phyloP scores from a whole-genome alignment of 139 green algal genomes.

The Diplosphaera chodatii region DNA sequence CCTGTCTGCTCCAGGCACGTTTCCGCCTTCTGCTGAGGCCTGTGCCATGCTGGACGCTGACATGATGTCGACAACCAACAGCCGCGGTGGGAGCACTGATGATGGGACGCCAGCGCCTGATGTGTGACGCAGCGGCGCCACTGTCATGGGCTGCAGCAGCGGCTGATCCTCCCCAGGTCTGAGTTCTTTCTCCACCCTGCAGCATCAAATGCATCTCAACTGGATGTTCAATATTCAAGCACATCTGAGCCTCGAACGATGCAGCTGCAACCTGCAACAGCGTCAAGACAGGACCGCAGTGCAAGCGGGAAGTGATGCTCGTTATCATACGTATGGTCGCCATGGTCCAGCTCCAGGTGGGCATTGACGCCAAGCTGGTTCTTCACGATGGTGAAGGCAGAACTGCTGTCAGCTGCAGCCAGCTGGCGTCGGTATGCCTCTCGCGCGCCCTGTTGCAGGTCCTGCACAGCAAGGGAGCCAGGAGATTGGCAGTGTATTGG shows the following conservation, averaged over 20 bases:
- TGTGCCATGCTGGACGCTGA: neutral
- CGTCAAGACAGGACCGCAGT: too few relatives aligned
- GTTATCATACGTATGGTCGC: constrained; percentile 40
- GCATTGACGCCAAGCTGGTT: constrained; percentile 57
- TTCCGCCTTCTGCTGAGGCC: neutral
- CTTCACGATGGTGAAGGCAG: constrained; percentile 33
- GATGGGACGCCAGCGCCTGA: neutral
- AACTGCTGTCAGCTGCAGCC: constrained; percentile 24
- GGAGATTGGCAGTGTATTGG: too few relatives aligned
- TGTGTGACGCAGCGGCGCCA: constrained; percentile 23
- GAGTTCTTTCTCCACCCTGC: constrained; percentile 44
- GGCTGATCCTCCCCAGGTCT: constrained; percentile 6
- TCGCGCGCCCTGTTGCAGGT: constrained; percentile 15
- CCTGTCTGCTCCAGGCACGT: neutral
- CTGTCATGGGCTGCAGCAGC: constrained; percentile 42
- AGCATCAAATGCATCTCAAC: too few relatives aligned
- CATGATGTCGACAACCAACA: constrained; percentile 49
- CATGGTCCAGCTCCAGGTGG: constrained; percentile 63
- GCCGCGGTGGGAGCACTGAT: constrained; percentile 22
- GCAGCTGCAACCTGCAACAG: too few relatives aligned
- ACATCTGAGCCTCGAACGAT: too few relatives aligned
- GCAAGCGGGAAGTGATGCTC: too few relatives aligned
- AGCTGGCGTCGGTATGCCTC: constrained; percentile 25
- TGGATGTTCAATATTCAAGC: too few relatives aligned
- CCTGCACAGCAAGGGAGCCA: constrained; percentile 17